phyloP scores from a whole-genome alignment of 2,329 filamentous ascomycete species.

The Sphaerulina musiva region DNA sequence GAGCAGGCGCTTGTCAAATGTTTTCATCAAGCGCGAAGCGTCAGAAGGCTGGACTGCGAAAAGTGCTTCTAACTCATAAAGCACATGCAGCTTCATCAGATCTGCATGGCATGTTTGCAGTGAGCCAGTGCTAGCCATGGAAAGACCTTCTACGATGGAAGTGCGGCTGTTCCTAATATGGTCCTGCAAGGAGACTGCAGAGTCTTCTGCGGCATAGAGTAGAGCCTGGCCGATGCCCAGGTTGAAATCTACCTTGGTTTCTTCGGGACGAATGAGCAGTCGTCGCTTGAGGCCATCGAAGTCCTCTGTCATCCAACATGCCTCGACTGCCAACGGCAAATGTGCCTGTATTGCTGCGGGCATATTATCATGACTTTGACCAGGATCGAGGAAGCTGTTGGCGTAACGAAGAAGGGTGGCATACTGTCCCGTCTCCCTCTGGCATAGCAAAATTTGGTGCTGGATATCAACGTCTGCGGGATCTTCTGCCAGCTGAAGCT shows the following conservation, averaged over 20 bases:
- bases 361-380: conserved; percentile 5
- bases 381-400: conserved; percentile 56
- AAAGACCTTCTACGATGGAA: conserved; percentile 66
- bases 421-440: conserved; percentile 93
- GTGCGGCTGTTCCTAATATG: conserved; percentile 61
- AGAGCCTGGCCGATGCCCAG: conserved; percentile 67
- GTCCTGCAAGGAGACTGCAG: conserved; percentile 48
- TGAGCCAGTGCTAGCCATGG: conserved; percentile 68
- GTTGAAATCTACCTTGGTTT: conserved; percentile 63
- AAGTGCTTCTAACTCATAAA: conserved; percentile 81
- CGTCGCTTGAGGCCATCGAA: conserved; percentile 71
- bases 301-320: conserved; percentile 80
- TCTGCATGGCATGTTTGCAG: conserved; percentile 76
- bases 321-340: conserved; percentile 80
- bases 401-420: conserved; percentile 68
- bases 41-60: conserved; percentile 36
- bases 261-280: conserved; percentile 14
- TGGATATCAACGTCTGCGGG: conserved; percentile 73
- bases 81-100: conserved; percentile 78
- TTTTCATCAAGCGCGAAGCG: conserved; percentile 11
- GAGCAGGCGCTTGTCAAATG: conserved; percentile 62
- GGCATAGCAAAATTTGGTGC: conserved; percentile 73
- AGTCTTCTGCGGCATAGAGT: conserved; percentile 48
- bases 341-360: conserved; percentile 7
- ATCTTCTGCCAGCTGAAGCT: conserved; percentile 74